These are phyloP conservation scores for Paulownia fortunei DNA, from an alignment of 257 asterid species.

Conservation along the genomic window DNA sequence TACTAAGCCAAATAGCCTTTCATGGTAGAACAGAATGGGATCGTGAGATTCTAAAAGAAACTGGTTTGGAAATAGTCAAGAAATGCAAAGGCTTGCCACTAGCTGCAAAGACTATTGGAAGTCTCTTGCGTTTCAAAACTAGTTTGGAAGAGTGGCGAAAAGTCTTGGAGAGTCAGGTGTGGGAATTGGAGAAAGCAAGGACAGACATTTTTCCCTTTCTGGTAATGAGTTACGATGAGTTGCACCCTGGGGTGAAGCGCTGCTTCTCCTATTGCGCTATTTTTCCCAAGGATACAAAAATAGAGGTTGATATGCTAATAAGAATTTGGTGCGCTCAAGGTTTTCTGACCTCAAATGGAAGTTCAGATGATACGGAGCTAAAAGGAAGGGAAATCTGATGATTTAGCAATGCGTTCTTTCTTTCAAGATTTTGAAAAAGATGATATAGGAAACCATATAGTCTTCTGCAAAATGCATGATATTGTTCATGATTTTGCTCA, in stretches of 20 bases:
- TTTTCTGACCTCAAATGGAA: slow-evolving; percentile 26
- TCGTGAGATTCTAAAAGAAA: background rate
- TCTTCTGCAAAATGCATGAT: slow-evolving; percentile 15
- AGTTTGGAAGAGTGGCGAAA: background rate
- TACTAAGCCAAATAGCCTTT: background rate
- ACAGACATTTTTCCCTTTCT: background rate
- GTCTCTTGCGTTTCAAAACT: background rate
- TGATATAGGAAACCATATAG: background rate
- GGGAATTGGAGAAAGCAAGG: slow-evolving; percentile 4
- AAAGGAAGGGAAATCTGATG: slow-evolving; percentile 30
- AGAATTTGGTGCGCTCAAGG: slow-evolving; percentile 52
- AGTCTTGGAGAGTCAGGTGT: slow-evolving; percentile 14
- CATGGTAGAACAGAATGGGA: background rate
- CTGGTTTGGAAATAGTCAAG: slow-evolving; percentile 15
- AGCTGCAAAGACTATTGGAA: slow-evolving; percentile 24
- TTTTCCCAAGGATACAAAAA: slow-evolving; percentile 39
- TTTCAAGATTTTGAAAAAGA: slow-evolving; percentile 10
- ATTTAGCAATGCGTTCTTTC: slow-evolving; percentile 19
- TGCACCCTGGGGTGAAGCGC: slow-evolving; percentile 31
- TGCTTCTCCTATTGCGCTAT: slow-evolving; percentile 51
- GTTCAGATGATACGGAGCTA: slow-evolving; percentile 23
- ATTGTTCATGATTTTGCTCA: slow-evolving; percentile 33
- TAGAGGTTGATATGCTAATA: slow-evolving; percentile 40
- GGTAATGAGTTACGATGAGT: slow-evolving; percentile 26
- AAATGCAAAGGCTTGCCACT: slow-evolving; percentile 32